Evolutionary conservation across 805 yeast species (phyloP).

Genomic region (Metschnikowia lochheadii): DNA sequence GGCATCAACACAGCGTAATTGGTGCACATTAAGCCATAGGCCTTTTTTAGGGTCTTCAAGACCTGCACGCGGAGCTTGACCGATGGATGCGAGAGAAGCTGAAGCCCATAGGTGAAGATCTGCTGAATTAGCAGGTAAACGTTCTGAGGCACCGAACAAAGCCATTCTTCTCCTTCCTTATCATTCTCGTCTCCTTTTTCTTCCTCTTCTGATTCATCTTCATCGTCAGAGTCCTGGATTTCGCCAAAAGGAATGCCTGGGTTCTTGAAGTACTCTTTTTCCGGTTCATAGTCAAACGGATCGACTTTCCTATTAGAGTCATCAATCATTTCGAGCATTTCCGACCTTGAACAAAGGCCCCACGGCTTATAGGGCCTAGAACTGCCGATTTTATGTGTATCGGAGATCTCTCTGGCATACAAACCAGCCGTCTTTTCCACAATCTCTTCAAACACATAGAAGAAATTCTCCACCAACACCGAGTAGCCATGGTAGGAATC

Average conservation of each 20-base stretch:
- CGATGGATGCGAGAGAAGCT: slow-evolving; percentile 66
- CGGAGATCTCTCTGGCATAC: slow-evolving; percentile 21
- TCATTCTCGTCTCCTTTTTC: no score
- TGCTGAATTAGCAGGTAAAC: slow-evolving; percentile 57
- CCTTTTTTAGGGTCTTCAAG: slow-evolving; percentile 39
- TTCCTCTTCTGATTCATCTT: slow-evolving; percentile 16
- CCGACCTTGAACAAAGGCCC: slow-evolving; percentile 49
- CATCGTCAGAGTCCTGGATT: slow-evolving; percentile 21
- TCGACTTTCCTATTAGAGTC: slow-evolving; percentile 27
- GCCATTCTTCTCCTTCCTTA: slow-evolving; percentile 42
- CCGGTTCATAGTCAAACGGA: slow-evolving; percentile 30
- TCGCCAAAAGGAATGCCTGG: slow-evolving; percentile 36
- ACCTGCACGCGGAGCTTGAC: slow-evolving; percentile 52
- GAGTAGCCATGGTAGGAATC: slow-evolving; percentile 85
- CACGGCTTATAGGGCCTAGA: slow-evolving; percentile 44
- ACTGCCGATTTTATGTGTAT: neutral
- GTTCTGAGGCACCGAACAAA: slow-evolving; percentile 57
- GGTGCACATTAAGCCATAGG: slow-evolving; percentile 31
- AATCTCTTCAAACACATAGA: slow-evolving; percentile 62
- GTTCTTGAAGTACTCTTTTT: slow-evolving; percentile 35
- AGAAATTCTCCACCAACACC: slow-evolving; percentile 66
- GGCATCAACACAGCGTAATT: slow-evolving; percentile 32
- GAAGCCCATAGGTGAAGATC: slow-evolving; percentile 65
- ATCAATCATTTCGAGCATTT: slow-evolving; percentile 43
- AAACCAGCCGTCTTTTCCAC: slow-evolving; percentile 42